Evolutionary conservation across 495 filamentous ascomycete genomes (phyloP), one percentile per base, ranked within the genome.

Genomic region (Penicillium canescens): DNA sequence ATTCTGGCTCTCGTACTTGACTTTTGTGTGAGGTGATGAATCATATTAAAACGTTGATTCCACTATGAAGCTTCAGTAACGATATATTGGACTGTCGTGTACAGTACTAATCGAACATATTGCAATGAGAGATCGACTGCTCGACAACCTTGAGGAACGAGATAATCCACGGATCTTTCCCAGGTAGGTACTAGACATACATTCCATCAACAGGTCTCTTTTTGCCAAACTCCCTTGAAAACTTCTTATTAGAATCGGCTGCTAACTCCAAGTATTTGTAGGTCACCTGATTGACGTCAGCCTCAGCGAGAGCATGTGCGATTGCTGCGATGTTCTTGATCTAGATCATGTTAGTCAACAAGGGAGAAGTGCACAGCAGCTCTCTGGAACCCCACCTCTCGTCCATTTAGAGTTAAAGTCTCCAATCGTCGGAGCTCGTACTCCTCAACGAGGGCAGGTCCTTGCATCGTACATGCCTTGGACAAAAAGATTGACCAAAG

Each of bases 271-370:
- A 47, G 39, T 67, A 54, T 52, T 60, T 55, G 37, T 59, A 67
- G 47, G 13, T 63, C 11, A 67, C 46, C 13, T 39, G 57, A 14
- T n/a, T 43, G 3, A 6, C 16, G 14, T 59, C 47, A 2, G 46
- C 57, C 46, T 46, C 36, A 42, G 55, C 55, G n/a, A 63, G 49
- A 36, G 58, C 53, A 33, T 67, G 53, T 46, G 53, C 47, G 31
- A 64, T 50, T 21, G 61, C 43, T 31, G 44, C 42, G 37, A 67
- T 41, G 20, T 64, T 67, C 50, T 62, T 63, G 50, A 67, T 63
- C 63, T 67, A 24, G 12, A 38, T 31, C 3, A 52, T 41, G 20
- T 9, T n/a, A 21, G 54, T 56, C 18, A 55, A 40, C 44, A 54
- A 42, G 44, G 45, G 20, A 58, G 6, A 38, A 48, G n/a, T 50